phyloP scores from a whole-genome alignment of 1,139 yeast species.

The Diutina siamensis region DNA sequence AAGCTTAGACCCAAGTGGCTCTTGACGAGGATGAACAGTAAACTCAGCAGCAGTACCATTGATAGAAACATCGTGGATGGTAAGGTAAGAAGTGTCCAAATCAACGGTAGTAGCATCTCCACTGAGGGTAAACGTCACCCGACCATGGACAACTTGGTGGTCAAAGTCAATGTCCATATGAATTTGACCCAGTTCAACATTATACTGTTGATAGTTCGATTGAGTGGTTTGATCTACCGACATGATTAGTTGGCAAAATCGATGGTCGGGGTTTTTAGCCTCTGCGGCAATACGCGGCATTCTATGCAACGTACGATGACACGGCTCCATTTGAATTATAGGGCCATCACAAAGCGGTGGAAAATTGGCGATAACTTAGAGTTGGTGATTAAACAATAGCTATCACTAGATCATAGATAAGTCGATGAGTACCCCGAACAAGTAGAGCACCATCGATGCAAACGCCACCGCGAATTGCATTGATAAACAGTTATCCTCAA shows the following conservation, averaged over 20 bases:
- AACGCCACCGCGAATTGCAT: no score
- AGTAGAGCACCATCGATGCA: no score
- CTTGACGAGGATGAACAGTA: not conserved
- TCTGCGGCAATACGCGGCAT: not conserved
- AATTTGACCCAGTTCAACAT: not conserved
- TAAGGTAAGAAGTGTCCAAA: slow-evolving; percentile 1
- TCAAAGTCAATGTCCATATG: slow-evolving; percentile 5
- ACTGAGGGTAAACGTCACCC: not conserved
- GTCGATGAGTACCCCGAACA: no score
- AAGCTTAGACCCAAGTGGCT: slow-evolving; percentile 3
- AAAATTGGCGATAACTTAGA: no score
- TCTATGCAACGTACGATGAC: not conserved
- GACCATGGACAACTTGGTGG: not conserved
- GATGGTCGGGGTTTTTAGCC: not conserved
- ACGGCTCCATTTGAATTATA: not conserved
- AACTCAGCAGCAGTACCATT: not conserved
- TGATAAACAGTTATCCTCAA: no score
- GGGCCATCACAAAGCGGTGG: no score
- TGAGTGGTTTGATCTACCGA: slow-evolving; percentile 2
- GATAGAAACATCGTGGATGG: not conserved
- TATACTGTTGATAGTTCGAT: not conserved
- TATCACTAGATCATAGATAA: no score
- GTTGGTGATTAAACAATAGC: no score
- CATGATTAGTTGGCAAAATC: not conserved
- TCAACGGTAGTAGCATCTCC: slow-evolving; percentile 6